Evolutionary conservation across 1,284 basidiomycete genomes (phyloP), one percentile per base, ranked within the genome.

Genomic region (Rhodotorula sp.): DNA sequence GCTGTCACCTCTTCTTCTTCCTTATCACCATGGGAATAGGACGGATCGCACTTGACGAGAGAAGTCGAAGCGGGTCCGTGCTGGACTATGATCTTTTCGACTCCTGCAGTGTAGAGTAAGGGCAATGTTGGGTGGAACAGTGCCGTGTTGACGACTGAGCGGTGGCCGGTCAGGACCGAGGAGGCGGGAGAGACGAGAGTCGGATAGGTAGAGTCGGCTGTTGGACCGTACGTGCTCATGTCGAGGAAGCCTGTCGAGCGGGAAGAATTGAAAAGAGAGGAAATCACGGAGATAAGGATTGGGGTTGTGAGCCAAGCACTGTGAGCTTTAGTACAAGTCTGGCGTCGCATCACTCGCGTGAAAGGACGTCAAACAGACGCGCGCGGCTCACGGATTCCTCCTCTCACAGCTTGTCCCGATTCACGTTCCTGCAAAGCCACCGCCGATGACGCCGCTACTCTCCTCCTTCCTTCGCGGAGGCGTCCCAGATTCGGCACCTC

Each of bases 81-180:
- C 6, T 90, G 79, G n/a, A 87, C 76, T 51, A 91, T 83, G 71
- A 86, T 81, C 37, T 86, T 85, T 77, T 91, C 90, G 45, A 91
- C 85, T 3, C 90, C 90, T 3, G 87, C 83, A 4, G 89, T 89
- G 51, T 85, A 83, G 37, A 90, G 81, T 64, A 88, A 83, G 6
- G 88, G 84, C 46, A 88, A 82, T n/a, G 84, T 81, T 1, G 90
- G 89, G 77, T 91, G 90, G 69, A 90, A 86, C 45, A 89, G 79
- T 5, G 86, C 83, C 0, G 85, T 86, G 78, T 91, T 91, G 61
- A 91, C 86, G 65, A 91, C 89, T 2, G 89, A 90, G 53, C 84
- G 82, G 77, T 91, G 89, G 6, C 89, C 88, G 87, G 67, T 56
- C 20, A 76, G 51, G 56, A 69, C 42, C 6, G 66, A 53, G 0